These are phyloP conservation scores for Petrea volubilis DNA, from an alignment of 257 asterid species.

Conservation along the genomic window DNA sequence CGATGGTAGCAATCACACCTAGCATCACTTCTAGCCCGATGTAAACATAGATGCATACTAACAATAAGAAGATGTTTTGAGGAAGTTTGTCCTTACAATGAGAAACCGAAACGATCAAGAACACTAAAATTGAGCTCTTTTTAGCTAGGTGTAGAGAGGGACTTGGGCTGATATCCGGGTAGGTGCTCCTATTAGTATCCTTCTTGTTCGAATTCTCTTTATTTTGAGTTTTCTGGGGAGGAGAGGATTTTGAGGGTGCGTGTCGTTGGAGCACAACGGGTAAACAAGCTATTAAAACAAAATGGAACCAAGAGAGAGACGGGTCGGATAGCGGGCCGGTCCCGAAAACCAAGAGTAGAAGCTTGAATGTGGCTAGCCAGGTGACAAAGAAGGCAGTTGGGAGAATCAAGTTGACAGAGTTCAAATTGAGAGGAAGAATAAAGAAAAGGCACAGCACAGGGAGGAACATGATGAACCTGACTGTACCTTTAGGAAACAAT, in stretches of 20 bases:
- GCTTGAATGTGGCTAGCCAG: constrained; percentile 49
- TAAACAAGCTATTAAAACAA: constrained; percentile 25
- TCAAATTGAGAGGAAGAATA: constrained; percentile 37
- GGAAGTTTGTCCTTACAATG: constrained; percentile 23
- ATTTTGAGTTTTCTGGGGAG: not conserved
- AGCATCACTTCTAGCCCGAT: constrained; percentile 34
- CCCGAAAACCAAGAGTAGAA: constrained; percentile 44
- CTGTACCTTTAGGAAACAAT: constrained; percentile 35
- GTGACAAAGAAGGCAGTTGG: constrained; percentile 40
- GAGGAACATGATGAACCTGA: constrained; percentile 36
- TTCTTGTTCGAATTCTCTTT: not conserved
- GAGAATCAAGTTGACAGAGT: constrained; percentile 23
- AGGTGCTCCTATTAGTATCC: not conserved
- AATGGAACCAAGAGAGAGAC: constrained; percentile 37
- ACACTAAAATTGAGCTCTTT: constrained; percentile 1
- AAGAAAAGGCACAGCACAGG: constrained; percentile 34
- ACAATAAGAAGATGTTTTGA: not conserved
- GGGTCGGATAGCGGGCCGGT: constrained; percentile 46
- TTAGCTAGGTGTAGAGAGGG: constrained; percentile 7
- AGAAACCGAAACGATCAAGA: constrained; percentile 16
- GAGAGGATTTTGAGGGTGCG: constrained; percentile 6
- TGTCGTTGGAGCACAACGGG: constrained; percentile 30
- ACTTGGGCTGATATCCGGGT: not conserved
- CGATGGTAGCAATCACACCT: constrained; percentile 17
- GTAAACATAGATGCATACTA: constrained; percentile 22